Percentiles rank a stretch among this genome's conserved stretches.
Evolutionary conservation across 2,329 filamentous ascomycete species (phyloP).

Genomic region (Diplodia corticola): DNA sequence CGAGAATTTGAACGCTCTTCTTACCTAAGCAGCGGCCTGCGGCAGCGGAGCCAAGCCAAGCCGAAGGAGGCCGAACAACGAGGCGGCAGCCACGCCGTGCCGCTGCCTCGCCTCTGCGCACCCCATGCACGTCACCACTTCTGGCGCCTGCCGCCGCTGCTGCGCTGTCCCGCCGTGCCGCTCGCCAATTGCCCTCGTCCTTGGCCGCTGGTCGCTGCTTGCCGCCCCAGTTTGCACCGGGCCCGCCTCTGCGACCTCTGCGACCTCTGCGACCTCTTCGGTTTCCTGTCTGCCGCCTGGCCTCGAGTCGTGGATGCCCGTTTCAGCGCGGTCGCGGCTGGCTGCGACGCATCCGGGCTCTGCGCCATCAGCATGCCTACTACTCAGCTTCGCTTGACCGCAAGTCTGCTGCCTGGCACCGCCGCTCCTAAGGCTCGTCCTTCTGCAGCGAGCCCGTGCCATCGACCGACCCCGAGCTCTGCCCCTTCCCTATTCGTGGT

Average conservation of each 20-base stretch:
- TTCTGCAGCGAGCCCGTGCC: background rate
- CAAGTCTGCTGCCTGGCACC: slow-evolving; percentile 3
- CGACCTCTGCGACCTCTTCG: too few species aligned
- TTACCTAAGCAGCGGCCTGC: slow-evolving; percentile 7
- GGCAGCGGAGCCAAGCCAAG: background rate
- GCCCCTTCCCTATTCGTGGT: background rate
- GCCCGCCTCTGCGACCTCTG: background rate
- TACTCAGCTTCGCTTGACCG: background rate
- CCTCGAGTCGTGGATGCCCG: background rate
- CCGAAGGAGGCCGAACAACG: slow-evolving; percentile 1
- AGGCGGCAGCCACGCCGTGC: background rate
- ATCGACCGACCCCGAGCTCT: background rate
- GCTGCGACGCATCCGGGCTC: too few species aligned
- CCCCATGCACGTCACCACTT: slow-evolving; percentile 8
- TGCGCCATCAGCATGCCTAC: background rate
- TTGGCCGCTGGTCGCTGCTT: background rate
- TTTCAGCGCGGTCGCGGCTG: background rate
- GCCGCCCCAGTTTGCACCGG: background rate
- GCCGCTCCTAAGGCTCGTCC: background rate
- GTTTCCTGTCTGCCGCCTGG: background rate
- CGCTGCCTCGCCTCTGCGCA: background rate
- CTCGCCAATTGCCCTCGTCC: background rate
- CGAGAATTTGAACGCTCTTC: slow-evolving; percentile 10
- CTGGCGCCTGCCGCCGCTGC: slow-evolving; percentile 8
- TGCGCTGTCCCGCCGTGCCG: background rate